A percentile compares a stretch with the other conserved stretches of the same genome.
Evolutionary conservation across 2,329 filamentous ascomycete species (phyloP).

Genomic region (Aphanocladium album): DNA sequence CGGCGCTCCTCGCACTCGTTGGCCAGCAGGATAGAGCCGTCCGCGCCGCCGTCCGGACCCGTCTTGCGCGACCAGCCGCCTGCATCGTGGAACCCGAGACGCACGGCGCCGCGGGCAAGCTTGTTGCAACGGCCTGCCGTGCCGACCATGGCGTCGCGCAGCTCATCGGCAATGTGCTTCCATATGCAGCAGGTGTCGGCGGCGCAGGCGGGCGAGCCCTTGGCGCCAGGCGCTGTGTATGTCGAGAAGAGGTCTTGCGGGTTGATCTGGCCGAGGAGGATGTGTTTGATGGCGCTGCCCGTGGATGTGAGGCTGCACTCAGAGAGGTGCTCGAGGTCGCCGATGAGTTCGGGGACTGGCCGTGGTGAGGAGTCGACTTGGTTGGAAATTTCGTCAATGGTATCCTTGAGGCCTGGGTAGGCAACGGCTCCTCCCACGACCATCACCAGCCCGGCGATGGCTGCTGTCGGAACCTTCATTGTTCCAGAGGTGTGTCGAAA

Average conservation of each 20-base stretch:
- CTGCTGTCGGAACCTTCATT: background rate
- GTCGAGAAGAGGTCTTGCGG: conserved; percentile 15
- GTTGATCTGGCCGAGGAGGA: conserved; percentile 24
- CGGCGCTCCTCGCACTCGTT: conserved; percentile 29
- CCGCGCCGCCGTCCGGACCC: conserved; percentile 34
- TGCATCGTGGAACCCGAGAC: conserved; percentile 42
- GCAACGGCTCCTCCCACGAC: background rate
- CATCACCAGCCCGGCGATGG: background rate
- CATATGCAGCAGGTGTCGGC: conserved; percentile 38
- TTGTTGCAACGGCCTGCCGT: conserved; percentile 33
- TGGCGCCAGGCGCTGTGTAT: conserved; percentile 14
- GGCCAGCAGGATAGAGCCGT: conserved; percentile 37
- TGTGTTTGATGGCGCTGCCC: conserved; percentile 28
- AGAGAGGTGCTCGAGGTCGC: conserved; percentile 28
- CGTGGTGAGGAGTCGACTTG: background rate
- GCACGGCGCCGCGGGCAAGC: conserved; percentile 35
- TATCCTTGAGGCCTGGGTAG: background rate
- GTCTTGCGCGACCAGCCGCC: conserved; percentile 34
- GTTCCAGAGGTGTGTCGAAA: background rate
- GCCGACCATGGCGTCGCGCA: conserved; percentile 29
- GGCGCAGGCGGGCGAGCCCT: conserved; percentile 22
- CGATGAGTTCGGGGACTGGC: conserved; percentile 20
- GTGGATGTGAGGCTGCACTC: conserved; percentile 24
- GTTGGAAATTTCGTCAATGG: background rate
- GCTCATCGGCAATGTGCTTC: conserved; percentile 34